Evolutionary conservation across 495 filamentous ascomycete genomes (phyloP).

Genomic region (Trichoderma virens): DNA sequence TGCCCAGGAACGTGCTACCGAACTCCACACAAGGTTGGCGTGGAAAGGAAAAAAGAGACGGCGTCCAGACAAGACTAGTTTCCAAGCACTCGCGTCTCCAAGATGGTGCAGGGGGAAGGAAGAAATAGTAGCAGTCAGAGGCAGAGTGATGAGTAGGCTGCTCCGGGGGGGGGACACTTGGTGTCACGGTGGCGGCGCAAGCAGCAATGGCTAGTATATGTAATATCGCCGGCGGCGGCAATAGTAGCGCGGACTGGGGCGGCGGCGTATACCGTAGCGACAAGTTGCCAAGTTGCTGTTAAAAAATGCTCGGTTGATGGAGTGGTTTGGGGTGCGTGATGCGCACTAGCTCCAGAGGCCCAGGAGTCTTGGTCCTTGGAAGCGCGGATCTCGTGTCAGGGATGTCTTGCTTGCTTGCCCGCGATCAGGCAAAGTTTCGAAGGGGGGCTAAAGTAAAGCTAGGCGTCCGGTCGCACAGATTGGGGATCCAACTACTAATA

Average conservation of each 20-base stretch:
- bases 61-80: conserved; percentile 7
- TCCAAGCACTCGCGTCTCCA: conserved; percentile 5
- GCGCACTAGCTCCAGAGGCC: conserved; percentile 4
- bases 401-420: conserved; percentile 5
- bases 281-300: neutral
- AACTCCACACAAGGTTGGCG: conserved; percentile 5
- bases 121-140: neutral
- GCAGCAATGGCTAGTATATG: neutral
- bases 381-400: conserved; percentile 2
- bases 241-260: conserved; percentile 5
- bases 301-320: conserved; percentile 5
- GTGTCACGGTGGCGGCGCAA: conserved; percentile 4
- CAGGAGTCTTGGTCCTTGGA: conserved; percentile 1
- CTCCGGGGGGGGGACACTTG: neutral
- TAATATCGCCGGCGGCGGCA: conserved; percentile 9
- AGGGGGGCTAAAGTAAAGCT: neutral
- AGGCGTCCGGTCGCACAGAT: conserved; percentile 5
- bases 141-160: neutral
- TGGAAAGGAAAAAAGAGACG: conserved; percentile 1
- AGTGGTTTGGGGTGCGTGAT: neutral
- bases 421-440: neutral
- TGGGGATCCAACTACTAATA: neutral
- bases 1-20: conserved; percentile 38
- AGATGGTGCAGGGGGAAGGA: neutral
- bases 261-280: neutral